phyloP scores from a whole-genome alignment of 2,329 filamentous ascomycete species.

The Verticillium tricorpus region DNA sequence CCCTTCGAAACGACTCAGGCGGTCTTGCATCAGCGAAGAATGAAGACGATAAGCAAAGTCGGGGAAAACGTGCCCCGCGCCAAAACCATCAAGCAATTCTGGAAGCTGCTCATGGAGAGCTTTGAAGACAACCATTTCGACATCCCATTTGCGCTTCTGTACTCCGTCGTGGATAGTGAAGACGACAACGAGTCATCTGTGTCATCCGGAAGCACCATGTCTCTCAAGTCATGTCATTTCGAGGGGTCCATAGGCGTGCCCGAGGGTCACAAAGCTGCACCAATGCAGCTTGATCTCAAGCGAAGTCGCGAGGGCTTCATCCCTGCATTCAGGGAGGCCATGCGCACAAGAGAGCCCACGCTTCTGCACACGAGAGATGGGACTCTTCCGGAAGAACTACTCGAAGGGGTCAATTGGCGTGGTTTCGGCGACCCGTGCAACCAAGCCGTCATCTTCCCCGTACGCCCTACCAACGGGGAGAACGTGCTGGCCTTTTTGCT shows the following conservation, averaged over 20 bases:
- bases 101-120: slow-evolving; percentile 24
- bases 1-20: slow-evolving; percentile 31
- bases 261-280: slow-evolving; percentile 24
- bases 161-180: slow-evolving; percentile 32
- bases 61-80: slow-evolving; percentile 24
- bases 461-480: slow-evolving; percentile 54
- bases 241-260: slow-evolving; percentile 30
- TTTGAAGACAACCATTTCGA: slow-evolving; percentile 30
- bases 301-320: slow-evolving; percentile 27
- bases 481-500: slow-evolving; percentile 56
- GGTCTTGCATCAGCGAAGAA: slow-evolving; percentile 26
- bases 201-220: slow-evolving; percentile 29
- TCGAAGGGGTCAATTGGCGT: slow-evolving; percentile 48
- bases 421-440: slow-evolving; percentile 52
- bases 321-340: slow-evolving; percentile 30
- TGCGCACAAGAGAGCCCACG: slow-evolving; percentile 28
- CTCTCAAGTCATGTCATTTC: slow-evolving; percentile 28
- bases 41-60: slow-evolving; percentile 27
- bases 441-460: slow-evolving; percentile 56
- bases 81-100: slow-evolving; percentile 29
- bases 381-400: slow-evolving; percentile 46
- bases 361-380: slow-evolving; percentile 26
- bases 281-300: slow-evolving; percentile 28
- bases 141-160: slow-evolving; percentile 34
- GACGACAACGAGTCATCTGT: slow-evolving; percentile 28